Evolutionary conservation across 2,329 filamentous ascomycete species (phyloP).

Genomic region (Botrytis fabae): DNA sequence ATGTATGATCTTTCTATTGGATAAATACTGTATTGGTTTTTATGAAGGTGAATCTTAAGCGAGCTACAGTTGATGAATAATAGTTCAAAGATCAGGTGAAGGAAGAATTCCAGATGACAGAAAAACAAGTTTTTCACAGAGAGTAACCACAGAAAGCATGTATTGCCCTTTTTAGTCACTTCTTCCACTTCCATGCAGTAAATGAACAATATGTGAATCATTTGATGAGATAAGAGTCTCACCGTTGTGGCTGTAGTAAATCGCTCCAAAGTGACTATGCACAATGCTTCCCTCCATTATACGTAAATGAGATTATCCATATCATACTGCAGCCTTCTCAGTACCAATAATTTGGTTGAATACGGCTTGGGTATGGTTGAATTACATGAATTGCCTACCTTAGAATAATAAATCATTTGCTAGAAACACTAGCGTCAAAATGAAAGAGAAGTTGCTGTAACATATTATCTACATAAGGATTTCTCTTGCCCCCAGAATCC

Average conservation of each 20-base stretch:
- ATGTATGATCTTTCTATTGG: neutral
- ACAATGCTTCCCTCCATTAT: neutral
- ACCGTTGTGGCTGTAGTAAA: neutral
- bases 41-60: neutral
- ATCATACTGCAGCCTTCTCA: neutral
- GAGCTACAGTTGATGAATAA: neutral
- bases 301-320: neutral
- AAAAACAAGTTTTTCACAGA: too few relatives aligned
- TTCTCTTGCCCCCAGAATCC: neutral
- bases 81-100: neutral
- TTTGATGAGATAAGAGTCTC: neutral
- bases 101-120: neutral
- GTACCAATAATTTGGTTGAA: accelerated
- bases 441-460: neutral
- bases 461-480: neutral
- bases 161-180: too few relatives aligned
- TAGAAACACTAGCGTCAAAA: neutral
- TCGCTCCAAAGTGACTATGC: too few relatives aligned
- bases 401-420: neutral
- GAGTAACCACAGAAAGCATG: neutral
- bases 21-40: neutral
- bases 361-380: neutral
- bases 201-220: neutral
- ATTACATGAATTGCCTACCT: neutral
- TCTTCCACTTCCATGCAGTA: neutral